Evolutionary conservation across 2,329 filamentous ascomycete genomes (phyloP), one percentile per base, ranked within the genome.

Genomic region (Aureobasidium sp.): DNA sequence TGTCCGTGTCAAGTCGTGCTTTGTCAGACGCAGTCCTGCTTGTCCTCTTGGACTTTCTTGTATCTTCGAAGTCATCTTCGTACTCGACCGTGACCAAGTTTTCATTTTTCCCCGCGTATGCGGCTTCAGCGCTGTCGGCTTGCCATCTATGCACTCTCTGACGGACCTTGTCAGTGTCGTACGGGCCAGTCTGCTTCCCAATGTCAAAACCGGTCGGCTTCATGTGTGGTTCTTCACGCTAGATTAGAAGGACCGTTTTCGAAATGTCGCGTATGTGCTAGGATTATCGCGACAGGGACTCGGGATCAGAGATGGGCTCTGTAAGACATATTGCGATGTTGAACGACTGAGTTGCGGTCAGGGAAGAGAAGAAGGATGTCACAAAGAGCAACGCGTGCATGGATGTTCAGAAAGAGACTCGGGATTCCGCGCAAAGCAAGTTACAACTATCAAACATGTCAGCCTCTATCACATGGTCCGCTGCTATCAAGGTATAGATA

Each of bases 71-170:
- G 37, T 35, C 60, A 17, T 67, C 73, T 4, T 80, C 78, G 12
- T 85, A 81, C 12, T 77, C 74, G 11, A 78, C 75, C 55, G 80
- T 78, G 5, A 79, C 76, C 27, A 87, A 34, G 21, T 53, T 70
- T 34, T 86, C 71, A 1, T 77, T 76, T 53, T 78, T 72, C 24
- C 32, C 25, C 8, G 16, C 6, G 2, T 72, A 76, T 3, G 85
- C 78, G 22, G 83, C 84, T 5, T 79, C 78, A 29, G 84, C 86
- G 63, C 86, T 88, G 60, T 84, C 76, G 64, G 85, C 85, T 68
- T 95, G 89, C 90, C 90, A 95, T 69, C 84, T 79, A 61, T 84
- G 85, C 50, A 95, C 87, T 62, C 90, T 83, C 60, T 88, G 85
- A 57, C 80, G 80, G 42, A 94, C 86, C n/a, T 42, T 38, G 6